Evolutionary conservation across 257 asterid genomes (phyloP).

Genomic region (Solanum medicagineum): DNA sequence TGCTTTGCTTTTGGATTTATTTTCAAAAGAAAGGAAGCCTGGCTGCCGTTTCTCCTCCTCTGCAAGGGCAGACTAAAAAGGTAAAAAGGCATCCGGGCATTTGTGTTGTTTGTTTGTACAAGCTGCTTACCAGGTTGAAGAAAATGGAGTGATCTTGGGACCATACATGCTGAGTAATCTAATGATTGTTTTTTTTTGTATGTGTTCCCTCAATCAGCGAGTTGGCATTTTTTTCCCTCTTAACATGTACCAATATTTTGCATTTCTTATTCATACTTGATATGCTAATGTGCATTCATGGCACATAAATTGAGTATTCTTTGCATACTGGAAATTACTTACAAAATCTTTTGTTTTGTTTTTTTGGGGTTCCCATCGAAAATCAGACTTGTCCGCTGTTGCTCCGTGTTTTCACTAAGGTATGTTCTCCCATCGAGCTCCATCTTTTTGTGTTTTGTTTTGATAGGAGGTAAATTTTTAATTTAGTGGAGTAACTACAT

Average conservation of each 20-base stretch:
- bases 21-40: background rate
- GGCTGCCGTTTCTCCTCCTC: background rate
- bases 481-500: background rate
- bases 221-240: background rate
- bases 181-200: background rate
- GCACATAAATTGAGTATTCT: background rate
- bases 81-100: background rate
- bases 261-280: background rate
- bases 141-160: background rate
- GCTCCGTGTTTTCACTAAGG: slow-evolving; percentile 1
- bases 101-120: background rate
- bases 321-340: background rate
- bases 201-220: background rate
- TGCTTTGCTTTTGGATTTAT: background rate
- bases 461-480: background rate
- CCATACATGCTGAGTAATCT: background rate
- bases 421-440: background rate
- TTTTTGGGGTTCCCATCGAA: background rate
- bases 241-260: background rate
- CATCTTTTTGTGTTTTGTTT: background rate
- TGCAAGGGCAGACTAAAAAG: background rate
- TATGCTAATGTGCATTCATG: background rate
- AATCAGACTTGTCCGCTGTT: background rate
- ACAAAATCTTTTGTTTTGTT: background rate
- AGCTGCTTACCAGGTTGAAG: background rate